A percentile compares a stretch with the other conserved stretches of the same genome.
Evolutionary conservation across 139 green algal species (phyloP).

Genomic region (Chlamydomonas urium): DNA sequence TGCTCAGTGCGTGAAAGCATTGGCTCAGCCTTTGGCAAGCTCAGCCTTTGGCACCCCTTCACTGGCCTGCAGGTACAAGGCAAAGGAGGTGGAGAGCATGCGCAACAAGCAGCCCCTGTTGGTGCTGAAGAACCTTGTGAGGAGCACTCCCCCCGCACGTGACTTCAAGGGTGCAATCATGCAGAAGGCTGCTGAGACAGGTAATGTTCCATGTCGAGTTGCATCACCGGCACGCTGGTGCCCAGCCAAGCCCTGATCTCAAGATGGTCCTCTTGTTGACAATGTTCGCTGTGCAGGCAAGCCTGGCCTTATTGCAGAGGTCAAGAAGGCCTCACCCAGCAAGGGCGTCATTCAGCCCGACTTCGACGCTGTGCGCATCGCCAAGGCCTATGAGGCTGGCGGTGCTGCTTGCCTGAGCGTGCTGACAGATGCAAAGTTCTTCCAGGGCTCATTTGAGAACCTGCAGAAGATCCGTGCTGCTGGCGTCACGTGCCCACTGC

Average conservation of each 20-base stretch:
- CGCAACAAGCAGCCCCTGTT: slow-evolving; percentile 57
- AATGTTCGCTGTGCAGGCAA: slow-evolving; percentile 47
- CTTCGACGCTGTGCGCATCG: slow-evolving; percentile 7
- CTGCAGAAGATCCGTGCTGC: slow-evolving; percentile 63
- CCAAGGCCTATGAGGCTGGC: slow-evolving; percentile 85
- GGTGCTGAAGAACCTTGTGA: slow-evolving; percentile 36
- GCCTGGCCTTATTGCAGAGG: slow-evolving; percentile 94
- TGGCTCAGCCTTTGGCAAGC: too few species aligned
- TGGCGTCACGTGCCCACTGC: slow-evolving; percentile 83
- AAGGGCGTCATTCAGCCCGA: slow-evolving; percentile 89
- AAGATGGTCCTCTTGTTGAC: neutral
- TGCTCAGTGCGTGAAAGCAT: slow-evolving; percentile 1
- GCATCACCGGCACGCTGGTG: neutral
- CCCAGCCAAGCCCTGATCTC: too few species aligned
- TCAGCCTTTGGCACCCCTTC: too few species aligned
- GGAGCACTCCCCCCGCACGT: slow-evolving; percentile 44
- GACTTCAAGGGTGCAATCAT: slow-evolving; percentile 88
- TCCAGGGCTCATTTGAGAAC: slow-evolving; percentile 83
- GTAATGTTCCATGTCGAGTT: slow-evolving; percentile 14
- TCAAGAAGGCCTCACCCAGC: slow-evolving; percentile 97
- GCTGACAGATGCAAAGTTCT: slow-evolving; percentile 96
- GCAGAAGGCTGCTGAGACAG: slow-evolving; percentile 38
- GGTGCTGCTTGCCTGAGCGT: slow-evolving; percentile 94
- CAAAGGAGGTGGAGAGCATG: slow-evolving; percentile 72
- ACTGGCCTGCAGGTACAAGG: slow-evolving; percentile 88